Evolutionary conservation across 1,284 basidiomycete genomes (phyloP).

Genomic region (Anthracocystis setariae): DNA sequence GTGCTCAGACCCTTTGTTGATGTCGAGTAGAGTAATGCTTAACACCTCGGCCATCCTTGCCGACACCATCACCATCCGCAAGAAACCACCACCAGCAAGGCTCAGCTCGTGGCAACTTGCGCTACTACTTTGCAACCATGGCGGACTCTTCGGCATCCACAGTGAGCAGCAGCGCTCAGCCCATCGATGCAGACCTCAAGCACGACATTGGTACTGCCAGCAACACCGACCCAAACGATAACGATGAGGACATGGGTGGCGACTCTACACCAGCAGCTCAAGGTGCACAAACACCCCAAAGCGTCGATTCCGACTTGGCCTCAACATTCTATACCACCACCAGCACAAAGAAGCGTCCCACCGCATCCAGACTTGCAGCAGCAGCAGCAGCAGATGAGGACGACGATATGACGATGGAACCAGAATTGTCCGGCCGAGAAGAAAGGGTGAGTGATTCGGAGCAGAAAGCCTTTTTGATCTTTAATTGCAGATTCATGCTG

Average conservation of each 20-base stretch:
- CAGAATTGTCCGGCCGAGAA: slow-evolving; percentile 24
- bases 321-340: slow-evolving; percentile 25
- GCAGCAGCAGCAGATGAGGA: slow-evolving; percentile 7
- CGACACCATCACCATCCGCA: no score
- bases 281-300: slow-evolving; percentile 24
- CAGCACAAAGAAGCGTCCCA: slow-evolving; percentile 17
- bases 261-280: slow-evolving; percentile 13
- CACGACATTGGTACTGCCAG: slow-evolving; percentile 5
- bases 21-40: no score
- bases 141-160: slow-evolving; percentile 17
- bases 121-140: slow-evolving; percentile 6
- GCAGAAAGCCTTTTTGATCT: not conserved
- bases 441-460: slow-evolving; percentile 17
- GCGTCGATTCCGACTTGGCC: slow-evolving; percentile 26
- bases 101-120: not conserved
- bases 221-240: slow-evolving; percentile 3
- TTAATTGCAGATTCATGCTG: not conserved
- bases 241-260: slow-evolving; percentile 24
- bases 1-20: no score
- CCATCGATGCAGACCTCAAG: slow-evolving; percentile 19
- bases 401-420: slow-evolving; percentile 33
- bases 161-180: slow-evolving; percentile 9
- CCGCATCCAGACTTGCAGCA: slow-evolving; percentile 8
- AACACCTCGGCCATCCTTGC: no score
- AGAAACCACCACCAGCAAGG: no score